Evolutionary conservation across 768 basidiomycete species (phyloP).

Genomic region (Multifurca ochricompacta): DNA sequence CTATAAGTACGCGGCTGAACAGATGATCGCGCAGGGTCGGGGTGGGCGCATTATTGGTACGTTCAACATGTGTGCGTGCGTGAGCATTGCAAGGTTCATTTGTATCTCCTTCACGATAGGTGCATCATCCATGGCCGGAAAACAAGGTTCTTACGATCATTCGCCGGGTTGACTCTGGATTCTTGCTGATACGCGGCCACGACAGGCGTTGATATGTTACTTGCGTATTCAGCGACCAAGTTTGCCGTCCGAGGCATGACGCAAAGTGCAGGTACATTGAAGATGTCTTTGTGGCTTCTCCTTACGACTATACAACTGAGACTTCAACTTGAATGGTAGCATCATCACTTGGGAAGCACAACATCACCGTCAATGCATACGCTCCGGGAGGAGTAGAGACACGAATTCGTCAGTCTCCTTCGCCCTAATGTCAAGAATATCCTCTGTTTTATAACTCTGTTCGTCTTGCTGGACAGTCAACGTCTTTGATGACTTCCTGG

Average conservation of each 20-base stretch:
- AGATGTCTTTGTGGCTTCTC: background rate
- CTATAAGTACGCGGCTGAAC: conserved; percentile 22
- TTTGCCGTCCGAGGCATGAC: conserved; percentile 24
- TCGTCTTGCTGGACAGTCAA: background rate
- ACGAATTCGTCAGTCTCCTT: conserved; percentile 12
- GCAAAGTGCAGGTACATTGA: conserved; percentile 19
- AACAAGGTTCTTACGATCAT: background rate
- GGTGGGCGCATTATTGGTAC: conserved; percentile 19
- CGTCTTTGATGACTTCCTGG: conserved; percentile 2
- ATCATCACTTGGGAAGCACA: conserved; percentile 10
- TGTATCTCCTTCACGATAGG: background rate
- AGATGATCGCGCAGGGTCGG: conserved; percentile 20
- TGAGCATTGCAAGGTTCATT: background rate
- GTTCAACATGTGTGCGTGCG: background rate
- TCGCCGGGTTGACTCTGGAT: too few species aligned
- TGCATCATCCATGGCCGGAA: conserved; percentile 13
- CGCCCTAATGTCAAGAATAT: background rate
- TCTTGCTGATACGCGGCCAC: background rate
- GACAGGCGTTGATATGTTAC: background rate
- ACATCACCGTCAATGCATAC: conserved; percentile 25
- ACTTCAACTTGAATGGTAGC: conserved; percentile 7
- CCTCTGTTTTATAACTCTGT: background rate
- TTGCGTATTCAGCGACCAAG: conserved; percentile 19
- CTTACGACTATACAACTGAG: background rate
- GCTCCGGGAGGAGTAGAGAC: conserved; percentile 21